Evolutionary conservation across 2,329 filamentous ascomycete genomes (phyloP).

Genomic region (Neospermospora avenae): DNA sequence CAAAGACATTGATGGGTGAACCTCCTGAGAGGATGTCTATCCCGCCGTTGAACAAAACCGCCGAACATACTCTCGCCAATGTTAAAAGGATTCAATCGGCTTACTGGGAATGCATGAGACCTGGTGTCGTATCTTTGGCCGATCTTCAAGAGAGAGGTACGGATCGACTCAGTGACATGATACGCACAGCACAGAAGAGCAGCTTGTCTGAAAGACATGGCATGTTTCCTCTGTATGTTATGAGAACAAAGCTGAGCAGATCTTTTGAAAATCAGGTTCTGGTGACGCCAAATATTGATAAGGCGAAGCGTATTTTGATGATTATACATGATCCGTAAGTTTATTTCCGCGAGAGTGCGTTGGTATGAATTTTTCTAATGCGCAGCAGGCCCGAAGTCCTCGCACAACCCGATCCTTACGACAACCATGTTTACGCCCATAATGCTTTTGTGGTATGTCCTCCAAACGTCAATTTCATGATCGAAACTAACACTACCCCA

Average conservation of each 20-base stretch:
- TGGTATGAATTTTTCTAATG: constrained; percentile 5
- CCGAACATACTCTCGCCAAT: constrained; percentile 52
- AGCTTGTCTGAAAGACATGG: constrained; percentile 66
- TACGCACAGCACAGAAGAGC: constrained; percentile 73
- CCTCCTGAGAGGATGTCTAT: constrained; percentile 65
- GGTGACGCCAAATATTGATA: constrained; percentile 68
- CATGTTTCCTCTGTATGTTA: constrained; percentile 79
- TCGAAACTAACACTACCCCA: constrained; percentile 38
- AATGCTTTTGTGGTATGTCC: constrained; percentile 81
- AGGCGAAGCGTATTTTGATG: constrained; percentile 67
- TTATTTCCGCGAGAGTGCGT: not conserved
- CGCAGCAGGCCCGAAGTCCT: constrained; percentile 62
- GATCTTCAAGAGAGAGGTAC: constrained; percentile 51
- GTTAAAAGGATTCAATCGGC: constrained; percentile 60
- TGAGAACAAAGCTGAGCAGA: constrained; percentile 67
- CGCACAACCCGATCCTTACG: constrained; percentile 64
- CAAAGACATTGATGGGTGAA: constrained; percentile 91
- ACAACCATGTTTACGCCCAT: constrained; percentile 73
- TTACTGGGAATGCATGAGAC: constrained; percentile 88
- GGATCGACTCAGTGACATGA: constrained; percentile 72
- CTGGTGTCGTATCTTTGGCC: constrained; percentile 55
- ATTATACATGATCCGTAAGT: constrained; percentile 88
- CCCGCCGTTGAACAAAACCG: constrained; percentile 55
- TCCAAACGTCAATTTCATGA: constrained; percentile 28
- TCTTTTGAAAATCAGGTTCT: constrained; percentile 85